Base-by-base conservation (phyloP, 306 rosid species). In the Spatholobus suberectus region DNA sequence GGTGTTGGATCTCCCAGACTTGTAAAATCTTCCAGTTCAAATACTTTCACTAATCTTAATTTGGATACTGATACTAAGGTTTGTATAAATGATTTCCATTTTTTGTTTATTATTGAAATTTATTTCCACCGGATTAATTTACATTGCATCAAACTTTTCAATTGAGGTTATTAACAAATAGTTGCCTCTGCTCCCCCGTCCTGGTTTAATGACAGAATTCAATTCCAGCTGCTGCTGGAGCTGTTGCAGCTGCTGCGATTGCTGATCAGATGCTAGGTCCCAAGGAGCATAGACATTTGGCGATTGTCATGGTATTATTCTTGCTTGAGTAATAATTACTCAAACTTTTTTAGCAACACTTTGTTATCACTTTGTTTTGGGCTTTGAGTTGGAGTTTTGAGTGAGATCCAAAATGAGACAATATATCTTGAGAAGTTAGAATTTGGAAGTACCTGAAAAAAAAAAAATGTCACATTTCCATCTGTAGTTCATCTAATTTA, bases 251-350 rank as follows among this genome's bases (percentile, higher is more conserved):
- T 79, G 99, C 91, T 75, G 99, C 99, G 40, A 75, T 94, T 73
- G 99, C 99, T 80, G 99, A 96, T 87, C 99, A 94, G 92, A 92
- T 96, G 99, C 94, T 94, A 74, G 99, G 98, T 79, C 99, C 92
- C 70, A 96, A 96, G 91, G 96, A 96, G 87, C 97, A 96, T 81
- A 89, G 85, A 70, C 97, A 90, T 90, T 91, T 96, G 89, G 99
- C 98, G 17, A 94, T 96, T 73, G 97, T 96, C 86, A 85, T 96
- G 99, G 99, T 96, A 91, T 62, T 58, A 6, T 70, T 71, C 82
- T 72, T 57, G 46, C 32, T 52, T 35, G 61, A 71, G 54, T 61
- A 81, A 43, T 63, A 67, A 62, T 44, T 52, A 15, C 61, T 47
- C 54, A 38, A 77, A 63, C 6, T 23, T 14, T 32, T 79, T 58